Conservation (phyloP, 306 rosid genomes). For the Hylodesmum podocarpum region DNA sequence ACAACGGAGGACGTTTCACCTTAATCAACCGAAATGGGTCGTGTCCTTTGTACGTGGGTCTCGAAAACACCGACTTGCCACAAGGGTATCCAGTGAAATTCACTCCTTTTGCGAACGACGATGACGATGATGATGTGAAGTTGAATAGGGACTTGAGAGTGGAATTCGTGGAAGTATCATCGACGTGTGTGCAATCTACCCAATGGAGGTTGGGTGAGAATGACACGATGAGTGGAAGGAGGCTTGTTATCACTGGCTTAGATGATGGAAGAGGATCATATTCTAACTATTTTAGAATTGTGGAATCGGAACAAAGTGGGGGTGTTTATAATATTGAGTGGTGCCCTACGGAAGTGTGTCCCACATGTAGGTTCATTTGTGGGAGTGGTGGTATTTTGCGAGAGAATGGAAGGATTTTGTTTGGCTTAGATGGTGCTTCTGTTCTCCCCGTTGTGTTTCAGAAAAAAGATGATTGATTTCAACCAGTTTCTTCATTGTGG, state of each 20-base stretch:
- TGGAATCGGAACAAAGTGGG: not conserved
- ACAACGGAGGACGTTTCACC: constrained; percentile 55
- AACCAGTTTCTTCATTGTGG: not conserved
- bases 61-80: constrained; percentile 26
- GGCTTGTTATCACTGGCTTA: constrained; percentile 37
- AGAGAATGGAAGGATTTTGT: constrained; percentile 47
- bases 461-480: not conserved
- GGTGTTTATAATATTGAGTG: constrained; percentile 42
- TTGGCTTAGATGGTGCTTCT: constrained; percentile 50
- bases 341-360: constrained; percentile 62
- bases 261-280: not conserved
- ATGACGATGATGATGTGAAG: constrained; percentile 10
- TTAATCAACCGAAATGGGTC: constrained; percentile 33
- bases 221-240: constrained; percentile 31
- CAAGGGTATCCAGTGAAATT: constrained; percentile 25
- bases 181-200: constrained; percentile 35
- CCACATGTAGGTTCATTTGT: constrained; percentile 42
- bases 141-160: constrained; percentile 37
- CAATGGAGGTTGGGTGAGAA: constrained; percentile 45
- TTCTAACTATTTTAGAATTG: constrained; percentile 41
- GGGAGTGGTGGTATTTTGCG: constrained; percentile 41
- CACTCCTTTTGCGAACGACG: constrained; percentile 25
- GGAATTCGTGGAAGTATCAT: constrained; percentile 30
- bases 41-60: constrained; percentile 52
- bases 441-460: constrained; percentile 16